A percentile compares a stretch with the other conserved stretches of the same genome.
phyloP scores from a whole-genome alignment of 192 early-diverging fungal species.

The Coemansia sp. region DNA sequence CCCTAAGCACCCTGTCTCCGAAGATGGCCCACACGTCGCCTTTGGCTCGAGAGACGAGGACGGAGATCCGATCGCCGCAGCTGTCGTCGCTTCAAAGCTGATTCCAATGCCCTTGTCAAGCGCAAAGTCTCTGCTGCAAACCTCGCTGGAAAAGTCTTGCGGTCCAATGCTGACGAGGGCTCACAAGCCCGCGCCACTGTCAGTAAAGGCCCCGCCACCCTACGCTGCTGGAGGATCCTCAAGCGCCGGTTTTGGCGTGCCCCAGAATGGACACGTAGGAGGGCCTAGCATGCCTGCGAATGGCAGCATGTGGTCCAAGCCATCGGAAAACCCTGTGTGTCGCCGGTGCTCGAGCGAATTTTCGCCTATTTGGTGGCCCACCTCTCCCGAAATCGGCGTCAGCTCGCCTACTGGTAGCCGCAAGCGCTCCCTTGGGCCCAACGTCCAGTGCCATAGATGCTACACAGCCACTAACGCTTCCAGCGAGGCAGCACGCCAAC shows the following conservation, averaged over 20 bases:
- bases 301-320: slow-evolving; percentile 13
- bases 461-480: slow-evolving; percentile 10
- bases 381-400: neutral
- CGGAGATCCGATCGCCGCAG: slow-evolving; percentile 14
- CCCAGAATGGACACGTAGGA: neutral
- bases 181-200: neutral
- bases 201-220: neutral
- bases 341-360: slow-evolving; percentile 18
- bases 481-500: neutral
- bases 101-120: neutral
- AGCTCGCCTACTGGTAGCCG: neutral
- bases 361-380: slow-evolving; percentile 52
- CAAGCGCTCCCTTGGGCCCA: neutral
- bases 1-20: neutral
- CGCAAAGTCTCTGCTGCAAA: neutral
- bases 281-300: neutral
- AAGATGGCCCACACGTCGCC: slow-evolving; percentile 3
- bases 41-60: slow-evolving; percentile 13
- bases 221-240: neutral
- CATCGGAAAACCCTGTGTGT: slow-evolving; percentile 28
- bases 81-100: slow-evolving; percentile 25
- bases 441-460: slow-evolving; percentile 46
- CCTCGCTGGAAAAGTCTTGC: neutral
- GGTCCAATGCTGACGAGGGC: neutral
- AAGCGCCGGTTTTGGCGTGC: neutral